phyloP scores from a whole-genome alignment of 1,139 yeast genomes.

The Zygosaccharomyces sapae region DNA sequence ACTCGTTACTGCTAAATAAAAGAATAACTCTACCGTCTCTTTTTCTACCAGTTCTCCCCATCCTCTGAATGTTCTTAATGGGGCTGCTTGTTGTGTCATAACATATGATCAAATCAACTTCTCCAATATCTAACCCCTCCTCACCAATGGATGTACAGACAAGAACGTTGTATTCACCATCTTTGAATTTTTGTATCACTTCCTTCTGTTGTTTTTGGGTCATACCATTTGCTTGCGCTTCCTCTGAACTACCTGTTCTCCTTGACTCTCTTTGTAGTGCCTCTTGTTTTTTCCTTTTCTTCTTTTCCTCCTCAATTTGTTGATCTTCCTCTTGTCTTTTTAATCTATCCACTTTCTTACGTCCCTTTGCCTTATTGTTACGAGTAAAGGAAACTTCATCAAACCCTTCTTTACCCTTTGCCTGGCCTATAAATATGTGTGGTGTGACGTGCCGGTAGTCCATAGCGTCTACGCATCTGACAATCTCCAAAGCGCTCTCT shows the following conservation, averaged over 20 bases:
- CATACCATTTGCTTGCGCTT: slow-evolving; percentile 50
- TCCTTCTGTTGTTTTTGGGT: slow-evolving; percentile 69
- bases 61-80: slow-evolving; percentile 85
- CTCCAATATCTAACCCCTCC: slow-evolving; percentile 97
- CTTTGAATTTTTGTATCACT: slow-evolving; percentile 66
- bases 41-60: slow-evolving; percentile 98
- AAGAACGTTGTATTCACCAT: slow-evolving; percentile 67
- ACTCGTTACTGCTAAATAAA: slow-evolving; percentile 74
- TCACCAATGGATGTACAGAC: slow-evolving; percentile 98
- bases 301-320: slow-evolving; percentile 28
- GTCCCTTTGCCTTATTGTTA: slow-evolving; percentile 42
- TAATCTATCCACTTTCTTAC: slow-evolving; percentile 38
- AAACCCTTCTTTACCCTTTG: slow-evolving; percentile 56
- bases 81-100: slow-evolving; percentile 93
- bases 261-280: slow-evolving; percentile 36
- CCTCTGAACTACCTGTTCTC: slow-evolving; percentile 43
- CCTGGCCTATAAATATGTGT: slow-evolving; percentile 89
- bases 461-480: slow-evolving; percentile 54
- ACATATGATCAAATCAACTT: slow-evolving; percentile 88
- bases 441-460: slow-evolving; percentile 51
- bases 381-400: slow-evolving; percentile 49
- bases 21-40: slow-evolving; percentile 82
- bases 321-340: slow-evolving; percentile 35
- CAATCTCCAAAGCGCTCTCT: slow-evolving; percentile 85
- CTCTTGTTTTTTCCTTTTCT: slow-evolving; percentile 31